These are phyloP conservation scores for Pseudonitzschia pungens DNA, from an alignment of 108 stramenopile species.

Conservation along the genomic window DNA sequence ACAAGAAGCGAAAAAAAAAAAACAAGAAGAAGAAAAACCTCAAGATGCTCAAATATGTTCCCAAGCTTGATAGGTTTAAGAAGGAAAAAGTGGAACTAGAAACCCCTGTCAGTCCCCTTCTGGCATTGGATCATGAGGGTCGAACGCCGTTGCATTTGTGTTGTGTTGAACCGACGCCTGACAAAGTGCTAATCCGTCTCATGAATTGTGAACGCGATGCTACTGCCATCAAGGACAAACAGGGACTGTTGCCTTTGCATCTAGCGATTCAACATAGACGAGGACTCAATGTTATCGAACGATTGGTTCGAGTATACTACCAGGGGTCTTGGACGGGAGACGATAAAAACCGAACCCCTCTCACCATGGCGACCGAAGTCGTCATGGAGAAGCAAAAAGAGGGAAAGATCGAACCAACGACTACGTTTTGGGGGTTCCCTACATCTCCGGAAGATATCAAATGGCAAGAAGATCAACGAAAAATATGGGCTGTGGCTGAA, in stretches of 20 bases:
- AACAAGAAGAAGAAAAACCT: slow-evolving; percentile 15
- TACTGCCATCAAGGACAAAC: slow-evolving; percentile 25
- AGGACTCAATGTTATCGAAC: slow-evolving; percentile 22
- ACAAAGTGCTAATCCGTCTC: slow-evolving; percentile 20
- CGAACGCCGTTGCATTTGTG: slow-evolving; percentile 38
- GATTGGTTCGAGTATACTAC: slow-evolving; percentile 24
- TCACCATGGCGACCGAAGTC: slow-evolving; percentile 30
- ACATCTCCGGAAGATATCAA: not conserved
- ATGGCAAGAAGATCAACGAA: slow-evolving; percentile 26
- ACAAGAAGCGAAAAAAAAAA: slow-evolving; percentile 21
- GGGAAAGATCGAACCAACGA: slow-evolving; percentile 9
- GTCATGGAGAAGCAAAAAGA: slow-evolving; percentile 20
- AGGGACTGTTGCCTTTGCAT: slow-evolving; percentile 34
- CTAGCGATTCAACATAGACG: slow-evolving; percentile 26
- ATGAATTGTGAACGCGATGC: slow-evolving; percentile 29
- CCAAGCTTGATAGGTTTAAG: slow-evolving; percentile 20
- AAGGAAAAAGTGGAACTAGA: slow-evolving; percentile 18
- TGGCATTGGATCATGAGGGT: slow-evolving; percentile 29
- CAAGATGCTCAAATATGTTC: slow-evolving; percentile 29
- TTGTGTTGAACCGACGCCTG: slow-evolving; percentile 20
- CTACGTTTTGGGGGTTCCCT: slow-evolving; percentile 30
- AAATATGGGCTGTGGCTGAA: slow-evolving; percentile 14
- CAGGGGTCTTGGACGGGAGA: slow-evolving; percentile 28
- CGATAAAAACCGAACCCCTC: slow-evolving; percentile 23
- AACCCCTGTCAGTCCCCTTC: slow-evolving; percentile 16